A percentile compares a stretch with the other conserved stretches of the same genome.
Evolutionary conservation across 2,329 filamentous ascomycete genomes (phyloP).

Genomic region (Colletotrichum theobromicola): DNA sequence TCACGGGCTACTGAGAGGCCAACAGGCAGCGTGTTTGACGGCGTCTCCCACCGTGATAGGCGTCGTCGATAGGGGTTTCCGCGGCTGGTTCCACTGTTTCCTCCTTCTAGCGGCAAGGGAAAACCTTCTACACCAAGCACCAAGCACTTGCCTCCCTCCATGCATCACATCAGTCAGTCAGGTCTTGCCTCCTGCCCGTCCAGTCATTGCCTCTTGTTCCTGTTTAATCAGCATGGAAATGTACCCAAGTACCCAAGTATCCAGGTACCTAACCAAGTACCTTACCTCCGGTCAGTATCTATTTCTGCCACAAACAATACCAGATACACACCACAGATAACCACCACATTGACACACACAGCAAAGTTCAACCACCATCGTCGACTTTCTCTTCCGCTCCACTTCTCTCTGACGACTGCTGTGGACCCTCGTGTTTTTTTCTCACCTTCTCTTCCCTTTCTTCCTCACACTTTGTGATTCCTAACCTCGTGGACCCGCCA

Average conservation of each 20-base stretch:
- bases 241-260: not conserved
- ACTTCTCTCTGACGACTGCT: slow-evolving; percentile 18
- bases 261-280: not conserved
- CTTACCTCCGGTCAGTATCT: not conserved
- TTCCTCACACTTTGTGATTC: not conserved
- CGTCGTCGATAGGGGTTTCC: slow-evolving; percentile 1
- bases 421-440: slow-evolving; percentile 19
- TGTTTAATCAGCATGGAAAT: not conserved
- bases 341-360: not conserved
- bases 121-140: not conserved
- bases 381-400: not conserved
- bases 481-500: not conserved
- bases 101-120: not conserved
- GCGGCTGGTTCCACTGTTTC: slow-evolving; percentile 1
- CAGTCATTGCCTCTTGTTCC: not conserved
- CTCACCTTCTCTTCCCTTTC: not conserved
- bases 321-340: not conserved
- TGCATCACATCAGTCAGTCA: too few relatives aligned
- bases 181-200: not conserved
- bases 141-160: not conserved
- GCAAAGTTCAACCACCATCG: not conserved
- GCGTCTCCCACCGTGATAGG: not conserved
- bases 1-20: not conserved
- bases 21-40: not conserved
- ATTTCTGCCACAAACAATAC: not conserved